Percentiles rank a stretch among this genome's conserved stretches.
Evolutionary conservation across 2,329 filamentous ascomycete species (phyloP).

Genomic region (Rutstroemia sp.): DNA sequence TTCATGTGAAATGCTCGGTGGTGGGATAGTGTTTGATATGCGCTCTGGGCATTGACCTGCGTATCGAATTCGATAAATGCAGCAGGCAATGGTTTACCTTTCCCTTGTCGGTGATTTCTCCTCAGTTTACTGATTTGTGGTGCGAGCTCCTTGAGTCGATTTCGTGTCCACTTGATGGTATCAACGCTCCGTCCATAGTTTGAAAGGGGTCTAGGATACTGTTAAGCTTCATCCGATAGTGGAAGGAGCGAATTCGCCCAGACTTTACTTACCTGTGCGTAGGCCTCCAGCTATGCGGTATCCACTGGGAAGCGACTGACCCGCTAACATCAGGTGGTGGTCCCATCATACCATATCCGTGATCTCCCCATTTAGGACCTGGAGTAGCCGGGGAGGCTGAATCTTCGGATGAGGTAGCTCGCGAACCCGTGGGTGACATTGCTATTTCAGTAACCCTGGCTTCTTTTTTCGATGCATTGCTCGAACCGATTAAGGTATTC

Average conservation of each 20-base stretch:
- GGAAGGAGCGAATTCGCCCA: too few species aligned
- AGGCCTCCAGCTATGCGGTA: constrained; percentile 26
- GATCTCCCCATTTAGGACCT: constrained; percentile 7
- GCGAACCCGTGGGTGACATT: background rate
- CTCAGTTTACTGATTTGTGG: constrained; percentile 28
- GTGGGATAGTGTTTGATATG: constrained; percentile 57
- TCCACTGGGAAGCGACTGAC: constrained; percentile 32
- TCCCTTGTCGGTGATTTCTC: constrained; percentile 34
- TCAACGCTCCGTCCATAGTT: constrained; percentile 31
- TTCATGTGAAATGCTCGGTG: constrained; percentile 56
- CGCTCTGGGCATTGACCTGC: constrained; percentile 53
- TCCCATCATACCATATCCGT: constrained; percentile 14
- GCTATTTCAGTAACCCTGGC: constrained; percentile 1
- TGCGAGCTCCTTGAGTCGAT: constrained; percentile 27
- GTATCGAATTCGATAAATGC: constrained; percentile 60
- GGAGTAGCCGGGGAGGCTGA: background rate
- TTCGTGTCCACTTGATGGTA: constrained; percentile 32
- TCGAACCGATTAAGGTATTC: background rate
- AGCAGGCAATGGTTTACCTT: constrained; percentile 47
- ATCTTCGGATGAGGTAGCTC: background rate
- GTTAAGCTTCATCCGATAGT: too few species aligned
- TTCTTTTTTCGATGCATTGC: background rate
- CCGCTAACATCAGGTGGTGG: constrained; percentile 29
- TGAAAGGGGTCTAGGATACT: constrained; percentile 26
- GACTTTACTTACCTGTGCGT: constrained; percentile 14